Percentiles rank a stretch among this genome's conserved stretches.
These are phyloP conservation scores for Malassezia pachydermatis DNA, from an alignment of 1,284 basidiomycete genomes.

Conservation along the genomic window DNA sequence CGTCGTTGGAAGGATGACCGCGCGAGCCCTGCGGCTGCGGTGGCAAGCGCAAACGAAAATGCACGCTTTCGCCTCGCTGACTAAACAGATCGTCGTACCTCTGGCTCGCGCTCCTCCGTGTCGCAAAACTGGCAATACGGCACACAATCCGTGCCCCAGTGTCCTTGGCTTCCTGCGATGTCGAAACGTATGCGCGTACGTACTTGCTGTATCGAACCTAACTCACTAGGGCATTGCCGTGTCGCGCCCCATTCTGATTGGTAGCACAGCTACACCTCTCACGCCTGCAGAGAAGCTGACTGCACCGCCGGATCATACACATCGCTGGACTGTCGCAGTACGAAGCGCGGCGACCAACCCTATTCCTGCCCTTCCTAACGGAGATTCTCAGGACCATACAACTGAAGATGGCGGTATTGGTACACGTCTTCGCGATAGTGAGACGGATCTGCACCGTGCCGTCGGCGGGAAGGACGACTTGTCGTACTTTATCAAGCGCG, in stretches of 20 bases:
- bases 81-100: too few species aligned
- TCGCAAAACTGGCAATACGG: too few species aligned
- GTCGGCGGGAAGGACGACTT: slow-evolving; percentile 46
- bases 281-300: slow-evolving; percentile 63
- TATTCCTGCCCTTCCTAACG: slow-evolving; percentile 44
- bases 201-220: neutral
- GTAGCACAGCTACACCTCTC: slow-evolving; percentile 79
- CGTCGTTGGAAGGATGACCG: too few species aligned
- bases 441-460: slow-evolving; percentile 41
- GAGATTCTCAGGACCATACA: neutral
- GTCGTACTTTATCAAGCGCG: slow-evolving; percentile 58
- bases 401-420: slow-evolving; percentile 17
- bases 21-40: too few species aligned
- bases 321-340: slow-evolving; percentile 91
- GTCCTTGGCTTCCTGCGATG: too few species aligned
- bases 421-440: slow-evolving; percentile 37
- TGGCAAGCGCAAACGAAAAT: too few species aligned
- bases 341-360: slow-evolving; percentile 54
- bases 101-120: too few species aligned
- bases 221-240: slow-evolving; percentile 89
- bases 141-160: too few species aligned
- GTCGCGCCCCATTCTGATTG: slow-evolving; percentile 83
- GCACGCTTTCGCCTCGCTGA: too few species aligned
- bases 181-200: slow-evolving; percentile 16
- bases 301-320: slow-evolving; percentile 66